Percentiles rank a stretch among this genome's conserved stretches.
Conservation (phyloP, 2,329 filamentous ascomycete species). For the Esteya vermicola region DNA sequence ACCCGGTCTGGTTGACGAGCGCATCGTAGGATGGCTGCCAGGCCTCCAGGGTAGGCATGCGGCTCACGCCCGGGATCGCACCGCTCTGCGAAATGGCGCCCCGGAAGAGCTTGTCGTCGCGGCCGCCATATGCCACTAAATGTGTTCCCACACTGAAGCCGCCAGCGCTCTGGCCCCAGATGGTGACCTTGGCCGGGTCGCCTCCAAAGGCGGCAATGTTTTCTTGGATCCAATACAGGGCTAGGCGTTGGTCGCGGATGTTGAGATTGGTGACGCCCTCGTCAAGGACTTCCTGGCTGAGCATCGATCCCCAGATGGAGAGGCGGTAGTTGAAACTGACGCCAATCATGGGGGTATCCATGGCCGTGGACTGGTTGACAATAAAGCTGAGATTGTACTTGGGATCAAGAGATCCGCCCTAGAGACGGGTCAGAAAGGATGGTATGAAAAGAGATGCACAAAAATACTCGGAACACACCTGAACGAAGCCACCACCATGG, state of each 20-base stretch:
- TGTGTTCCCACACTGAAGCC: conserved; percentile 20
- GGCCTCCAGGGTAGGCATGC: too few relatives aligned
- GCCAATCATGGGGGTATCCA: conserved; percentile 9
- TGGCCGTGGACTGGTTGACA: background rate
- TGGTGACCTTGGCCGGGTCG: conserved; percentile 2
- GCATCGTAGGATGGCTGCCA: too few relatives aligned
- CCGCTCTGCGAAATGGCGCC: conserved; percentile 30
- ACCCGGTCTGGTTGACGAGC: too few relatives aligned
- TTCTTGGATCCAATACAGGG: conserved; percentile 6
- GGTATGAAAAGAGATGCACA: too few relatives aligned
- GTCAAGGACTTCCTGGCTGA: conserved; percentile 10
- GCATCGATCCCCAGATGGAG: conserved; percentile 27
- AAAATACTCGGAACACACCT: too few relatives aligned
- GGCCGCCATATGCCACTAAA: conserved; percentile 34
- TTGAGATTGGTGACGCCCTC: conserved; percentile 4
- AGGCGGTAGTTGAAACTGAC: conserved; percentile 22
- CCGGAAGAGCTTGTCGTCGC: conserved; percentile 37
- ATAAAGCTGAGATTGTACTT: background rate
- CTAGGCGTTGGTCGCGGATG: conserved; percentile 6
- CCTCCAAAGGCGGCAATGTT: conserved; percentile 7
- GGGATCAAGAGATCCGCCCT: background rate
- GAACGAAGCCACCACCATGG: conserved; percentile 10
- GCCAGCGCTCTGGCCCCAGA: conserved; percentile 7
- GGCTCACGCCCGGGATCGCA: too few relatives aligned
- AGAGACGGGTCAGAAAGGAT: conserved; percentile 1